These are phyloP conservation scores for Panus rudis DNA, from an alignment of 768 basidiomycete species.

Conservation along the genomic window DNA sequence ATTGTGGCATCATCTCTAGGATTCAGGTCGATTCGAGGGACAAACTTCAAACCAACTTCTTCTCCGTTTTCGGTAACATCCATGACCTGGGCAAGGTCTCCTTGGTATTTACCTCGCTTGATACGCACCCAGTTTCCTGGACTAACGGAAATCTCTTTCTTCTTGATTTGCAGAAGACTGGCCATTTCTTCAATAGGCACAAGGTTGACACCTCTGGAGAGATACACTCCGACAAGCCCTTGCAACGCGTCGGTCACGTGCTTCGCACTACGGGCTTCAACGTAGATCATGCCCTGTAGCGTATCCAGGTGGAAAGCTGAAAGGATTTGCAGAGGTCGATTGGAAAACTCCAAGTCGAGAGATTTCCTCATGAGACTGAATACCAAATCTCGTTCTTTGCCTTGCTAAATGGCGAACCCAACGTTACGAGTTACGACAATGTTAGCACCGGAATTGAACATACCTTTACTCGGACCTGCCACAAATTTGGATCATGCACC, in stretches of 20 bases:
- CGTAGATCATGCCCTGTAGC: constrained; percentile 91
- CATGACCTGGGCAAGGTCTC: constrained; percentile 92
- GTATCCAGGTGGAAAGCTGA: constrained; percentile 97
- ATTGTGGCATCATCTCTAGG: constrained; percentile 73
- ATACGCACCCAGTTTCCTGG: constrained; percentile 94
- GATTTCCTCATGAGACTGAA: constrained; percentile 94
- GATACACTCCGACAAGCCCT: constrained; percentile 91
- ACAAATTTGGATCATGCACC: constrained; percentile 90
- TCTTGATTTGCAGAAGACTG: constrained; percentile 90
- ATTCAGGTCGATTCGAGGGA: constrained; percentile 96
- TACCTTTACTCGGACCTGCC: constrained; percentile 94
- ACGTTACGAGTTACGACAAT: background rate
- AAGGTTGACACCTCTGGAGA: constrained; percentile 70
- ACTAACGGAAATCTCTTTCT: constrained; percentile 78
- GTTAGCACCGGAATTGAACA: constrained; percentile 12
- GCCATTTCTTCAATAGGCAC: constrained; percentile 99
- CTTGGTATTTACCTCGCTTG: constrained; percentile 86
- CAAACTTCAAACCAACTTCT: constrained; percentile 85
- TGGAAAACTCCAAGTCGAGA: constrained; percentile 73
- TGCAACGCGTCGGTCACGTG: constrained; percentile 80
- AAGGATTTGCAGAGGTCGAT: constrained; percentile 74
- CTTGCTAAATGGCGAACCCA: constrained; percentile 45
- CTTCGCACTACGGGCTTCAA: constrained; percentile 85
- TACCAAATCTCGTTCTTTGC: constrained; percentile 88
- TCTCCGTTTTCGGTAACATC: constrained; percentile 92